phyloP scores from a whole-genome alignment of 179 eudicot species.

The Silene noctiflora region DNA sequence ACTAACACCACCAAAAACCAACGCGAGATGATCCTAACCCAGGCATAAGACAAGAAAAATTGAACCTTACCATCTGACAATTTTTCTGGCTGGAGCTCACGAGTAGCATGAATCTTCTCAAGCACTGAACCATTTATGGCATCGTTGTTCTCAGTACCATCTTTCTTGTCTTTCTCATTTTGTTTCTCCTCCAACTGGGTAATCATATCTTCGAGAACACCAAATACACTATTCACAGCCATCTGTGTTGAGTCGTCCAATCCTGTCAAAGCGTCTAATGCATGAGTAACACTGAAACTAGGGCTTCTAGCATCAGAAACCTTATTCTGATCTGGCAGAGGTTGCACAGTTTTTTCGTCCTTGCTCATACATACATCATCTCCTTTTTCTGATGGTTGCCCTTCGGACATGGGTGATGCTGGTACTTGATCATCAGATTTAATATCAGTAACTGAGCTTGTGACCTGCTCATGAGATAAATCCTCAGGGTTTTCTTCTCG shows the following conservation, averaged over 20 bases:
- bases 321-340: conserved; percentile 38
- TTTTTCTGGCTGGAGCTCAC: conserved; percentile 30
- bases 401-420: conserved; percentile 36
- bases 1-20: not conserved
- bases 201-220: conserved; percentile 85
- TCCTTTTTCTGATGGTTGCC: conserved; percentile 40
- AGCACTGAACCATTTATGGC: conserved; percentile 19
- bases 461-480: conserved; percentile 29
- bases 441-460: conserved; percentile 26
- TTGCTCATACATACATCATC: conserved; percentile 32
- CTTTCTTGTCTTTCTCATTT: conserved; percentile 27
- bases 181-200: conserved; percentile 63
- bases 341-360: conserved; percentile 42
- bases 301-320: conserved; percentile 35
- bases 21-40: not conserved
- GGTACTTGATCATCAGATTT: conserved; percentile 35
- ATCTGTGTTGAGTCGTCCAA: conserved; percentile 94
- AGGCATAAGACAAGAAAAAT: conserved; percentile 11
- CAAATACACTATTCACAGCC: conserved; percentile 89
- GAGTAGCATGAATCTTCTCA: conserved; percentile 17
- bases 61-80: conserved; percentile 27
- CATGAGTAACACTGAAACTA: conserved; percentile 63
- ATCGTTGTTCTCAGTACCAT: conserved; percentile 27
- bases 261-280: conserved; percentile 77
- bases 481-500: conserved; percentile 26